Base-by-base conservation (phyloP, 1,284 basidiomycete genomes). In the Heimioporus retisporus region DNA sequence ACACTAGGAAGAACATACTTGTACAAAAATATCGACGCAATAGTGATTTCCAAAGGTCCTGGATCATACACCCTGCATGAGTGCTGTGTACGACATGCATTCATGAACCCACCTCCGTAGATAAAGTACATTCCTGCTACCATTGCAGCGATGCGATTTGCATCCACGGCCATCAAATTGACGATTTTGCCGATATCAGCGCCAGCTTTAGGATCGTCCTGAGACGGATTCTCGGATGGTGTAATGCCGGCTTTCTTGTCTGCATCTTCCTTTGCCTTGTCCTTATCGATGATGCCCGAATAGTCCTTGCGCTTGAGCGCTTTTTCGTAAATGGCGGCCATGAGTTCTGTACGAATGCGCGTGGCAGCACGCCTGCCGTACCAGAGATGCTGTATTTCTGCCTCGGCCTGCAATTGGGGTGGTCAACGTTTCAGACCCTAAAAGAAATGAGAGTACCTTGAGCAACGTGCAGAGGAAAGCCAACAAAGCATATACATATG, bases 271-370 rank as follows among this genome's bases (percentile, higher is more conserved):
- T 68, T 71, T 3, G 60, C 15, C 59, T 84, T 84, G 43, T 86
- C 83, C 72, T 82, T 87, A 57, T 89, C 85, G 3, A 93, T 82
- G 35, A 95, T 84, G 0, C 95, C 96, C 0, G 93, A 93, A 65
- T 92, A 91, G 77, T 98, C 96, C 75, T 91, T 93, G 35, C 95
- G 84, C 76, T 93, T 93, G 53, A 98, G 82, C 0, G 96, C 92
- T 79, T 98, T 98, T 77, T 96, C 93, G 74, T 97, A 98, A 63
- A 98, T 93, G 0, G 93, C 84, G 0, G 93, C 82, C 80, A 89
- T 91, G 54, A 93, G 83, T 73, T 89, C 86, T 18, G 83, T 81
- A 53, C 87, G 85, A 55, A 89, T 83, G 21, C 91, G 81, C 8
- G 88, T 86, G 28, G 82, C 77, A 1, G 86, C 89, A 40, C 91